Base-by-base conservation (phyloP, 1,139 yeast genomes). In the Blastobotrys apis region DNA sequence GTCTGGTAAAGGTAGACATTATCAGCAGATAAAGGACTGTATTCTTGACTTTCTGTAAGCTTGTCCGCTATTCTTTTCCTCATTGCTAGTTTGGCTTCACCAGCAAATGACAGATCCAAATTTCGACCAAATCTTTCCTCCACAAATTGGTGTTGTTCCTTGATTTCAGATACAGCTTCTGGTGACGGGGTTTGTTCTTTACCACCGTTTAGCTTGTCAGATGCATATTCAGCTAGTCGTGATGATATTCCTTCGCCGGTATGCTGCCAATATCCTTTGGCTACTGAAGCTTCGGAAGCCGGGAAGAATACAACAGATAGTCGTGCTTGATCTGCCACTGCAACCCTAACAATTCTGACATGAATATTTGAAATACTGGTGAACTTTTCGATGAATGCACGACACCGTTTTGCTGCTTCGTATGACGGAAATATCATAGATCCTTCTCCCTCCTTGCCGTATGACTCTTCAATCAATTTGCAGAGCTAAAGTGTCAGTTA, bases 191-290 rank as follows among this genome's bases (percentile, higher is more conserved):
- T 23, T 10, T 23, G 26, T n/a, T n/a, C n/a, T 2, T 21, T 38
- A 27, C 37, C 41, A 1, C 38, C 34, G 6, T 29, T 15, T 5
- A 27, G 19, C 19, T 15, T n/a, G 6, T 37, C 47, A 47, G 84
- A 65, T 35, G 85, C 78, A 58, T 86, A 92, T 62, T 90, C 97
- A 1, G 90, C 97, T 65, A 82, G 69, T 57, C 97, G 71, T 9
- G 95, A 85, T 16, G 96, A 85, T 35, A 92, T 77, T 10, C 96
- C 96, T 64, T 92, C 97, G 26, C 98, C 98, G 0, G 95, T 73
- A 58, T 90, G 97, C 62, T 90, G 97, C 98, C 98, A 92, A 66
- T 85, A 92, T 55, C 79, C 80, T 61, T 87, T 88, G 27, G 94
- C 92, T 4, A 84, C 62, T 1, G 77, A 64, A 52, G 71, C 79